Percentiles rank a stretch among this genome's conserved stretches.
Conservation (phyloP, 768 basidiomycete species). For the Psilocybe tampanensis region DNA sequence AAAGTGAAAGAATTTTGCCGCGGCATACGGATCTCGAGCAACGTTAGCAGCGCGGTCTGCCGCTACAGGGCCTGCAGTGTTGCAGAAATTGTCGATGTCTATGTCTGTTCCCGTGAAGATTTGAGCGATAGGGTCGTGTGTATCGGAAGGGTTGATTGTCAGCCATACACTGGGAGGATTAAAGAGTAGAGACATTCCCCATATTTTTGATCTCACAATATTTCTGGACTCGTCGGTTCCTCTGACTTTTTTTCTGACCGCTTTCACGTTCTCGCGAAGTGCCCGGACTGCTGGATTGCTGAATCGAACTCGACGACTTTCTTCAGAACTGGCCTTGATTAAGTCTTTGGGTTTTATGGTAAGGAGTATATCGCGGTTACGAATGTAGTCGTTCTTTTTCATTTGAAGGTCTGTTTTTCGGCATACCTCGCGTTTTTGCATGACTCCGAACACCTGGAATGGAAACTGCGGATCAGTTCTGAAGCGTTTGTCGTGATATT, state of each 20-base stretch:
- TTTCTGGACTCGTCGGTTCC: constrained; percentile 35
- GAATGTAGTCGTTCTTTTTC: not conserved
- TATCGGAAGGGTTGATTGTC: too few relatives aligned
- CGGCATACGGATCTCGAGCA: constrained; percentile 2
- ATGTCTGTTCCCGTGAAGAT: constrained; percentile 35
- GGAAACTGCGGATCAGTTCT: too few relatives aligned
- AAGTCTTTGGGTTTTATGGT: not conserved
- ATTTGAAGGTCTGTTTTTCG: constrained; percentile 5
- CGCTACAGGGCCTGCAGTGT: constrained; percentile 2
- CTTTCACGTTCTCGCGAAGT: constrained; percentile 26
- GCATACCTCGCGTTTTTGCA: constrained; percentile 33
- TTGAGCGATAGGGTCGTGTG: too few relatives aligned
- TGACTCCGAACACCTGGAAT: too few relatives aligned
- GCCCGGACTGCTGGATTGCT: constrained; percentile 24
- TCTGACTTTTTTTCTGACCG: constrained; percentile 22
- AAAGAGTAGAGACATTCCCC: constrained; percentile 31
- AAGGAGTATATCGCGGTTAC: not conserved
- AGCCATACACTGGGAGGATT: constrained; percentile 36
- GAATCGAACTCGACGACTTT: too few relatives aligned
- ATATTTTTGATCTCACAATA: constrained; percentile 32
- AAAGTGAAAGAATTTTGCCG: constrained; percentile 33
- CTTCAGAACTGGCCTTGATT: too few relatives aligned
- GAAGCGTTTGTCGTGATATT: constrained; percentile 33
- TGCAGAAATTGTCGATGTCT: constrained; percentile 39
- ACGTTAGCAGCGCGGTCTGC: constrained; percentile 7